A percentile compares a stretch with the other conserved stretches of the same genome.
Conservation (phyloP, 75 land plant species). For the Ceratopteris richardii region DNA sequence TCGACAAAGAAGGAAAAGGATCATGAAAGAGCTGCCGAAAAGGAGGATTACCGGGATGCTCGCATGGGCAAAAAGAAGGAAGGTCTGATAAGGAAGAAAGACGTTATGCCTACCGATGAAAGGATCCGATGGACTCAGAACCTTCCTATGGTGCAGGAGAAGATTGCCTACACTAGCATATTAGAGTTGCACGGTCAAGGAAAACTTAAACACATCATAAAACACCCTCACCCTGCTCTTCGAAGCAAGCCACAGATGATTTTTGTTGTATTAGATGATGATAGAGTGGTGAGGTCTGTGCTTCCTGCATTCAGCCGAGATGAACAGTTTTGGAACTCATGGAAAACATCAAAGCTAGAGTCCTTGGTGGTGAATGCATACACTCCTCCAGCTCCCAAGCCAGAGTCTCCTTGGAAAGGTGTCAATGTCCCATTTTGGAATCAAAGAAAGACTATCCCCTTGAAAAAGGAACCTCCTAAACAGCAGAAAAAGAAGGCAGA, state of each 20-base stretch:
- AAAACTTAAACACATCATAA: conserved; percentile 71
- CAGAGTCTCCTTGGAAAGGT: conserved; percentile 13
- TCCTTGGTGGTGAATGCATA: conserved; percentile 57
- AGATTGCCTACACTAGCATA: conserved; percentile 55
- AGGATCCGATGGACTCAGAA: conserved; percentile 49
- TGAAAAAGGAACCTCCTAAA: not conserved
- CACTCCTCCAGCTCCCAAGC: conserved; percentile 55
- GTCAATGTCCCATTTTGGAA: conserved; percentile 12
- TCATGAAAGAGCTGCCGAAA: not conserved
- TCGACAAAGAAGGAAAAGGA: not conserved
- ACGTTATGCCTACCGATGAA: conserved; percentile 50
- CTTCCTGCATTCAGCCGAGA: conserved; percentile 60
- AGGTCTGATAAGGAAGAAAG: not conserved
- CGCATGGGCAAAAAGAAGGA: not conserved
- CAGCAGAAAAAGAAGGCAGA: not conserved
- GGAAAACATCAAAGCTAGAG: conserved; percentile 55
- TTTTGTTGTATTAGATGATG: conserved; percentile 65
- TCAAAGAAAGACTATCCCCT: not conserved
- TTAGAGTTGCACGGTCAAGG: conserved; percentile 39
- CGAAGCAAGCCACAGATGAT: conserved; percentile 40
- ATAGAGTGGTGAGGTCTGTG: conserved; percentile 62
- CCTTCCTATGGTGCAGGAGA: conserved; percentile 51
- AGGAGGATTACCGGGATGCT: not conserved
- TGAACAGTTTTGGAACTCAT: conserved; percentile 50
- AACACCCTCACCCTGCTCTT: conserved; percentile 31